A percentile compares a stretch with the other conserved stretches of the same genome.
Conservation (phyloP, 768 basidiomycete genomes). For the Auriscalpium vulgare region DNA sequence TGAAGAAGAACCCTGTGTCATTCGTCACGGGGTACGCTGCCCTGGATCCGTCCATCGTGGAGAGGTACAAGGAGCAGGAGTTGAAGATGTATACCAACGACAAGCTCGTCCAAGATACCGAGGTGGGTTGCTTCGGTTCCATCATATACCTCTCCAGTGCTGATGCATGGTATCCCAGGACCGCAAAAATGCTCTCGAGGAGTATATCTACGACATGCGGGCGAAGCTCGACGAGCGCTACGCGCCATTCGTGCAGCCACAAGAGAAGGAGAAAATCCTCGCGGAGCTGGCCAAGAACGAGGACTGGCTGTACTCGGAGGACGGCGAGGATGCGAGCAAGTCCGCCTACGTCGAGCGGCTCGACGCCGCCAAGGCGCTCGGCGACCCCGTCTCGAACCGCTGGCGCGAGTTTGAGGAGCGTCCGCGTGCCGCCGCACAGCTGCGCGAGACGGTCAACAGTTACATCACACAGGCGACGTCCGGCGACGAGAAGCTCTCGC, state of each 20-base stretch:
- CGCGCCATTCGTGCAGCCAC: constrained; percentile 59
- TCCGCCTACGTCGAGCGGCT: constrained; percentile 86
- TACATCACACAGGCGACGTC: constrained; percentile 83
- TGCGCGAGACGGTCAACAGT: constrained; percentile 83
- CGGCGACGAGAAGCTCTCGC: constrained; percentile 75
- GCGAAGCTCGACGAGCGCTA: constrained; percentile 88
- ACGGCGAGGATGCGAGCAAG: constrained; percentile 92
- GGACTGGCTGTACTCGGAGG: constrained; percentile 96
- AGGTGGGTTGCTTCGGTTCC: constrained; percentile 43
- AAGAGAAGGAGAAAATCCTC: constrained; percentile 75
- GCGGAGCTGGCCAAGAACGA: constrained; percentile 69
- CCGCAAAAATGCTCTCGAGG: constrained; percentile 97
- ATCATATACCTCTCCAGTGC: background rate
- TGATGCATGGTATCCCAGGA: constrained; percentile 43
- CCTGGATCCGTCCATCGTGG: constrained; percentile 56
- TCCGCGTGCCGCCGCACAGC: constrained; percentile 55
- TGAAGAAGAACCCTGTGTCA: constrained; percentile 77
- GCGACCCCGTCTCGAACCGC: constrained; percentile 80
- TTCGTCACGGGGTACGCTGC: constrained; percentile 59
- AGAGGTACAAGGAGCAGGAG: constrained; percentile 72
- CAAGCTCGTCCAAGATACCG: constrained; percentile 96
- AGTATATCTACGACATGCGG: constrained; percentile 95
- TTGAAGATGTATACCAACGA: constrained; percentile 83
- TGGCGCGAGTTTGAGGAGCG: constrained; percentile 81
- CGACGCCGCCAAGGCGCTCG: constrained; percentile 75